Evolutionary conservation across 2,329 filamentous ascomycete genomes (phyloP).

Genomic region (Keithomyces neogunnii): DNA sequence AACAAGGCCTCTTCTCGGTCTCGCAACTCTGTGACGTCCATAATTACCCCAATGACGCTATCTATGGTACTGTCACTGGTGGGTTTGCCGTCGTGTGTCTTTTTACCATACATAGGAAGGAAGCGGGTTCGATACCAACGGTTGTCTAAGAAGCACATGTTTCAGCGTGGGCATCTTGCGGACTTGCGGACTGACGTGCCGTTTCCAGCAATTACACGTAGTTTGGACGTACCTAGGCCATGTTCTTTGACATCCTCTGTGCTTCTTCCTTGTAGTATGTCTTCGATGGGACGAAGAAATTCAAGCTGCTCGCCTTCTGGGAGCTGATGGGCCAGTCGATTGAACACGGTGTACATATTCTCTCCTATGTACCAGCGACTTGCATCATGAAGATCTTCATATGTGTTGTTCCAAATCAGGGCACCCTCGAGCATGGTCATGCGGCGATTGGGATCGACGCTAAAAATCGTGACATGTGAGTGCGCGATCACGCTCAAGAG

Average conservation of each 20-base stretch:
- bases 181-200: neutral
- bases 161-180: neutral
- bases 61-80: conserved; percentile 45
- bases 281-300: conserved; percentile 52
- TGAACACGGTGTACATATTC: conserved; percentile 58
- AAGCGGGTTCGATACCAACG: conserved; percentile 67
- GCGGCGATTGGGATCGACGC: conserved; percentile 52
- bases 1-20: conserved; percentile 54
- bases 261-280: conserved; percentile 53
- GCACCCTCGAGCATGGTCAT: conserved; percentile 65
- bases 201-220: neutral
- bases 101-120: conserved; percentile 54
- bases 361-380: conserved; percentile 47
- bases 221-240: conserved; percentile 34
- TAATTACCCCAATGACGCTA: conserved; percentile 69
- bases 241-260: conserved; percentile 58
- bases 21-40: conserved; percentile 69
- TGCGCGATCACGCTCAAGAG: conserved; percentile 66
- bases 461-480: conserved; percentile 68
- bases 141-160: conserved; percentile 30
- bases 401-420: conserved; percentile 43
- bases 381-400: conserved; percentile 29
- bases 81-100: conserved; percentile 40
- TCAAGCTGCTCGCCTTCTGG: conserved; percentile 33
- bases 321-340: conserved; percentile 34